phyloP scores from a whole-genome alignment of 2,329 filamentous ascomycete species.

The Macrophomina tecta region DNA sequence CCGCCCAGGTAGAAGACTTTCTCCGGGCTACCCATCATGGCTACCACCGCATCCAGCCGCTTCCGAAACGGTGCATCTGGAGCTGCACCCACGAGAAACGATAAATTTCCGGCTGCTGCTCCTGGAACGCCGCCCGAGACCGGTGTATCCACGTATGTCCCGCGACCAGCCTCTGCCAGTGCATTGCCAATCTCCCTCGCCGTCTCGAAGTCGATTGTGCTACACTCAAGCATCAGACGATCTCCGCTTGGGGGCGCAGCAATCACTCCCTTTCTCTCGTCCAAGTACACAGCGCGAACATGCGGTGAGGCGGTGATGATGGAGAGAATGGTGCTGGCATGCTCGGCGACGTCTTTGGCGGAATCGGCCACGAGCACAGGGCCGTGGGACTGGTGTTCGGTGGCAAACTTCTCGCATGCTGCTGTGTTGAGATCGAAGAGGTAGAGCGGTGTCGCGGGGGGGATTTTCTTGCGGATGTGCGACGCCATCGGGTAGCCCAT shows the following conservation, averaged over 20 bases:
- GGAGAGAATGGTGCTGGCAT: conserved; percentile 38
- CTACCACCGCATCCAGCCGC: conserved; percentile 31
- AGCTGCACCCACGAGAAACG: conserved; percentile 36
- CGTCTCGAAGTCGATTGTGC: conserved; percentile 40
- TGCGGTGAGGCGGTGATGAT: conserved; percentile 39
- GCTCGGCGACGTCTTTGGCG: conserved; percentile 38
- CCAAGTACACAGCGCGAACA: conserved; percentile 41
- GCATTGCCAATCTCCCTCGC: conserved; percentile 36
- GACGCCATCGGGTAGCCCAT: conserved; percentile 44
- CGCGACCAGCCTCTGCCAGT: conserved; percentile 30
- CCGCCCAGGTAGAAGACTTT: conserved; percentile 40
- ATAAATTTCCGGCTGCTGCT: conserved; percentile 37
- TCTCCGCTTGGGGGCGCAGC: conserved; percentile 32
- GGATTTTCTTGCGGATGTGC: conserved; percentile 39
- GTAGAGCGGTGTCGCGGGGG: conserved; percentile 34
- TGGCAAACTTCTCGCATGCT: conserved; percentile 36
- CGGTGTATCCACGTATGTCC: conserved; percentile 40
- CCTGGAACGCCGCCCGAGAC: conserved; percentile 43
- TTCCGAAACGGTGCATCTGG: conserved; percentile 25
- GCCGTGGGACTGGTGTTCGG: conserved; percentile 33
- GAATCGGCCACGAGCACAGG: conserved; percentile 36
- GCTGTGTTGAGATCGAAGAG: conserved; percentile 40
- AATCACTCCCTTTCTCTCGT: conserved; percentile 37
- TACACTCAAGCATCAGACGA: conserved; percentile 40
- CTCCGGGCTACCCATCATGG: conserved; percentile 36